Percentiles rank a stretch among this genome's conserved stretches.
These are phyloP conservation scores for Chaetomium cochliodes DNA, from an alignment of 495 filamentous ascomycete genomes.

Conservation along the genomic window DNA sequence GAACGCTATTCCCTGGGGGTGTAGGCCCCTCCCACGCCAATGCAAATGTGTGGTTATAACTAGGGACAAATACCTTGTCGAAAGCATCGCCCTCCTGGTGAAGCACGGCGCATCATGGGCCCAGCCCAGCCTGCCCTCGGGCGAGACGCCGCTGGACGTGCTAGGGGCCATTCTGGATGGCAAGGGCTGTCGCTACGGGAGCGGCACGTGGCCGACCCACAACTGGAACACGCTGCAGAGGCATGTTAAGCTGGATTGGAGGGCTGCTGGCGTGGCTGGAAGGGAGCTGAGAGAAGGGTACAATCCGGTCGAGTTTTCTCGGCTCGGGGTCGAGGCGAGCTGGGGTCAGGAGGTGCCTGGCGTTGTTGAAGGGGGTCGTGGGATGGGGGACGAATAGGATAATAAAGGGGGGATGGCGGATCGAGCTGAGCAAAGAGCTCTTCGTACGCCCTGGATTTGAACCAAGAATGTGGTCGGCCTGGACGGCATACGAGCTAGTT, in stretches of 20 bases:
- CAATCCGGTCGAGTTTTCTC: conserved; percentile 1
- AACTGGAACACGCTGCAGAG: not conserved
- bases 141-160: conserved; percentile 10
- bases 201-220: not conserved
- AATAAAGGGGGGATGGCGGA: not conserved
- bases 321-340: not conserved
- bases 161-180: not conserved
- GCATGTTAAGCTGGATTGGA: not conserved
- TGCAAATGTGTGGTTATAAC: not conserved
- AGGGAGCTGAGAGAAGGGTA: not conserved
- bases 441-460: not conserved
- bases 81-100: not conserved
- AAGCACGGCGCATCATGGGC: not conserved
- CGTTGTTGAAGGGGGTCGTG: not conserved
- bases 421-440: not conserved
- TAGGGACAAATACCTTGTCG: not conserved
- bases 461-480: not conserved
- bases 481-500: not conserved
- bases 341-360: not conserved
- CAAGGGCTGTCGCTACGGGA: not conserved
- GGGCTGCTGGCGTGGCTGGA: not conserved
- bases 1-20: too few relatives aligned
- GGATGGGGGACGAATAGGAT: not conserved
- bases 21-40: too few relatives aligned
- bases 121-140: not conserved